Base-by-base conservation (phyloP, 2,329 filamentous ascomycete genomes). In the Aschersonia sp. region DNA sequence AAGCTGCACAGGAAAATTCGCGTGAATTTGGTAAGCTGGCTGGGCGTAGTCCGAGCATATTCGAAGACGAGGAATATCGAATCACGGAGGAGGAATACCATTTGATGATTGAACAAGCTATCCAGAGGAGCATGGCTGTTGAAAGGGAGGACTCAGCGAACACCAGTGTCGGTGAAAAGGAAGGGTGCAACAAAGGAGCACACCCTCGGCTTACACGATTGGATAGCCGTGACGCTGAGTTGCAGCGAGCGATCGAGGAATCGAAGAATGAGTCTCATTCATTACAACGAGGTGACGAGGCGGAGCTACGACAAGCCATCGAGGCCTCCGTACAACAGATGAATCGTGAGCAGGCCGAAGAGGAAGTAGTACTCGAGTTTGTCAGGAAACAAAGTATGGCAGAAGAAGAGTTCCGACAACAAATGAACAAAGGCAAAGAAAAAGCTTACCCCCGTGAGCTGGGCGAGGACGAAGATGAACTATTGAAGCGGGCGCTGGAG, bases 291-390 rank as follows among this genome's bases (percentile, higher is more conserved):
- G 31, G 45, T 44, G 45, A 48, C 32, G 46, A 50, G 30, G 40
- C 32, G 44, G 63, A 73, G 47, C 55, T 78, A 3, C 62, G 66
- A 40, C 68, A 62, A 7, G 74, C 68, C 1, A 63, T 78, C 38
- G 62, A 64, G 5, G 67, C 64, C 9, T 71, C 75, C 30, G 61
- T 63, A 47, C 61, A 69, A 35, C 62, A 73, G 47, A 55, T 70
- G 53, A 62, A 65, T 43, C 64, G 67, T 4, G 63, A 69, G 38
- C 60, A 62, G 45, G 76, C 72, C 0, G 84, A 89, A 58, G 84
- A 89, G 59, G 77, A 87, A 48, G 78, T 84, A 50, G 77, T 89
- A 6, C 62, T 89, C 59, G 83, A 88, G 56, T 88, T 86, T 61
- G 74, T 88, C 41, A 85, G 83, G 70, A 84, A 80, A 67, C 83